phyloP scores from a whole-genome alignment of 2,329 filamentous ascomycete species.

The Aspergillus fijiensis region DNA sequence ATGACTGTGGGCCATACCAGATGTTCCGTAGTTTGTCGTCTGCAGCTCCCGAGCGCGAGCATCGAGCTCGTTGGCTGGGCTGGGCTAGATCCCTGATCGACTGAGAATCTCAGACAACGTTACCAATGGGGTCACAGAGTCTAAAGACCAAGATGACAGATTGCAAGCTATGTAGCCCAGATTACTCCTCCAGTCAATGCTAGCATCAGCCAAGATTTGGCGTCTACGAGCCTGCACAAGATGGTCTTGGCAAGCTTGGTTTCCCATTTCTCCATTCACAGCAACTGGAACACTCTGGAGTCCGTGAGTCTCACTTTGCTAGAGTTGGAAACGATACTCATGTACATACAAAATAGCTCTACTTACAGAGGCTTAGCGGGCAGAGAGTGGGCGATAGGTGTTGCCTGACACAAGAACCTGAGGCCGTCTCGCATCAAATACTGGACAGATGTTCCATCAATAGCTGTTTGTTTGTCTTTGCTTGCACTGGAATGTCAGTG shows the following conservation, averaged over 20 bases:
- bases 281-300: no score
- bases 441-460: background rate
- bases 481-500: background rate
- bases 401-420: background rate
- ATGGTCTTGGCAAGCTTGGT: no score
- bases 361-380: background rate
- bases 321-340: background rate
- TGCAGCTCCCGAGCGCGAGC: background rate
- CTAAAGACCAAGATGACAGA: background rate
- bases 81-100: background rate
- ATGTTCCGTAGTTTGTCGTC: background rate
- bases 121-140: background rate
- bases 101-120: background rate
- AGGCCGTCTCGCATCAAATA: background rate
- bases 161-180: no score
- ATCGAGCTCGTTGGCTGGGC: background rate
- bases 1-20: background rate
- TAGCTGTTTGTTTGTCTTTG: background rate
- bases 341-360: background rate
- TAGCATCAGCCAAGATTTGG: no score
- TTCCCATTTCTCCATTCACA: no score
- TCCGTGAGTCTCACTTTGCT: background rate
- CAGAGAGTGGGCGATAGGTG: background rate
- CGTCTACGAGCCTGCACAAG: no score
- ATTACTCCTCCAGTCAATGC: no score